phyloP scores from a whole-genome alignment of 2,329 filamentous ascomycete species.

The Fusarium nurragi region DNA sequence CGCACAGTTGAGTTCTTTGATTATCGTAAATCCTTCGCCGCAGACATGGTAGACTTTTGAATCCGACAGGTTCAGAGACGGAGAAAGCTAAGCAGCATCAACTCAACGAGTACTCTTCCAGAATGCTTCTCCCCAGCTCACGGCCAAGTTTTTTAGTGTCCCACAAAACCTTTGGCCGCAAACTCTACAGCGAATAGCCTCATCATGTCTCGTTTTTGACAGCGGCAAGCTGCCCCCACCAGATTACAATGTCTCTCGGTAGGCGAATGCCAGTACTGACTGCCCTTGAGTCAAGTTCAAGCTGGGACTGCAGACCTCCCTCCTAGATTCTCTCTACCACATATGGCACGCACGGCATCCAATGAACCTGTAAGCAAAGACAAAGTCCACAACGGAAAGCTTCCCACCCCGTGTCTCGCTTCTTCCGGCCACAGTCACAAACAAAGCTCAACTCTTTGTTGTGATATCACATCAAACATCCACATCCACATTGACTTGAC shows the following conservation, averaged over 20 bases:
- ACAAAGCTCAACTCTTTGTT: neutral
- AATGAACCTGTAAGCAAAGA: neutral
- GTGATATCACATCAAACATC: neutral
- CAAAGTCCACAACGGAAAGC: neutral
- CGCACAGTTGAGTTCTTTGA: constrained; percentile 2
- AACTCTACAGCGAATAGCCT: constrained; percentile 11
- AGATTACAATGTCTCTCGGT: constrained; percentile 4
- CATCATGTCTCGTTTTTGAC: constrained; percentile 5
- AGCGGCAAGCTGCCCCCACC: neutral
- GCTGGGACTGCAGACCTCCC: neutral
- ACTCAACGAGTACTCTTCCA: neutral
- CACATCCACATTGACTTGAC: neutral
- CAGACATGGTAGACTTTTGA: neutral
- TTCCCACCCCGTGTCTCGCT: neutral
- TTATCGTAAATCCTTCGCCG: neutral
- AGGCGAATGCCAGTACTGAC: neutral
- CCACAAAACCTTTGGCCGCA: constrained; percentile 3
- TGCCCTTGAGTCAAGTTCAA: neutral
- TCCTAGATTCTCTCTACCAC: neutral
- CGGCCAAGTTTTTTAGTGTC: neutral
- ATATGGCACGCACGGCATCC: neutral
- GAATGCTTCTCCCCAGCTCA: neutral
- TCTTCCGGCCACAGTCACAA: neutral
- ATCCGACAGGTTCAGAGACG: neutral
- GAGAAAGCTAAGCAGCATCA: neutral